Conservation (phyloP, 2,329 filamentous ascomycete genomes). For the Penicillium sumatraense region DNA sequence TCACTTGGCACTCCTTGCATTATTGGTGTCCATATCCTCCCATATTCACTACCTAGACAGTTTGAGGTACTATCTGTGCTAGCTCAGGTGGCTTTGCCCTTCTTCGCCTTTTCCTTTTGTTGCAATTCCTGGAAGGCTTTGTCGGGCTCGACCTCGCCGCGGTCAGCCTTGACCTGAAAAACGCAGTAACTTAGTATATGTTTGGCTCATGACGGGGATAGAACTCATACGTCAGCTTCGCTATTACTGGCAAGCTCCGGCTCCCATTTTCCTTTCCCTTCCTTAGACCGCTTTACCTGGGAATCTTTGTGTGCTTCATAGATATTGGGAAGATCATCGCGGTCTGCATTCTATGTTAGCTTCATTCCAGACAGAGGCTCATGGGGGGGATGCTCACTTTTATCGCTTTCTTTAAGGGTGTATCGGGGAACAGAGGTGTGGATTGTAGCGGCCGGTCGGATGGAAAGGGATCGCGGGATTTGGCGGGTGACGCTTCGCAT, state of each 20-base stretch:
- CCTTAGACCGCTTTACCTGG: slow-evolving; percentile 52
- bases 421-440: slow-evolving; percentile 33
- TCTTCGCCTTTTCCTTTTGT: slow-evolving; percentile 64
- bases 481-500: slow-evolving; percentile 30
- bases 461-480: slow-evolving; percentile 23
- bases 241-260: slow-evolving; percentile 76
- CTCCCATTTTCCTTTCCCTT: slow-evolving; percentile 76
- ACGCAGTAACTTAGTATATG: slow-evolving; percentile 2
- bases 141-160: slow-evolving; percentile 47
- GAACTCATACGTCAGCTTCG: slow-evolving; percentile 68
- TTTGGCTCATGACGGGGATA: background rate
- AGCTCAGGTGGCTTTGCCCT: slow-evolving; percentile 9
- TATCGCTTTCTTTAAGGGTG: slow-evolving; percentile 42
- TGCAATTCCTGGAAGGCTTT: slow-evolving; percentile 57
- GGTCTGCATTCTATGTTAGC: slow-evolving; percentile 32
- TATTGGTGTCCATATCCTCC: too few species aligned
- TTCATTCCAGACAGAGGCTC: too few species aligned
- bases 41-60: too few species aligned
- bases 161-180: slow-evolving; percentile 64
- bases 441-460: slow-evolving; percentile 25
- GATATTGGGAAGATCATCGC: slow-evolving; percentile 48
- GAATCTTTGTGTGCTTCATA: slow-evolving; percentile 66
- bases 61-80: slow-evolving; percentile 18
- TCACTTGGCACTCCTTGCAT: too few species aligned
- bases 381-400: slow-evolving; percentile 31